Evolutionary conservation across 352 stramenopile genomes (phyloP), one percentile per base, ranked within the genome.

Genomic region (Poterioochromonas sp.): DNA sequence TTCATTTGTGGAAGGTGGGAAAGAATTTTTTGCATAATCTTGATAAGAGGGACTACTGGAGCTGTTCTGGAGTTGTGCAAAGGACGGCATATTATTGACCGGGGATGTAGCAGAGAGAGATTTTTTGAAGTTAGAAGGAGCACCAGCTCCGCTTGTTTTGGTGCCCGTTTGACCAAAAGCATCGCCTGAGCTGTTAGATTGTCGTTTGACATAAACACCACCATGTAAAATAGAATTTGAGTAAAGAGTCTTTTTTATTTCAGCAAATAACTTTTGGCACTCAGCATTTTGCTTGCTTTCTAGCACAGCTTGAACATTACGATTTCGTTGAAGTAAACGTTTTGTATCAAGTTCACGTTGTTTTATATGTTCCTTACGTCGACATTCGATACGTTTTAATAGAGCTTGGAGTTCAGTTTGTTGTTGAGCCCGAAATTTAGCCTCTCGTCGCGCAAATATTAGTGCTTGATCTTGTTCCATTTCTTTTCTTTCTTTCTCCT

Each of bases 351-450:
- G 80, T 73, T 93, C 92, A 49, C 91, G 86, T 82, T 96, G 92
- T 81, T 95, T 96, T 32, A 94, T 77, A 76, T 97, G 91, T 84
- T 97, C 93, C 80, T 95, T 96, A 35, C 93, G 86, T 20, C 93
- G 86, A 5, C 88, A 88, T 71, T 97, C 91, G 70, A 97, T 96
- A 51, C 92, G 88, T 81, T 97, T 98, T 64, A 95, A 85, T 43
- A 98, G 85, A 2, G 90, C 92, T 54, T 94, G 85, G 18, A 96
- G 84, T 84, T 97, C 93, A 0, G 89, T 88, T 73, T 95, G 85
- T 76, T 98, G 93, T 79, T 97, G 90, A 76, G 93, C 87, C 0
- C 88, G 85, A 41, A 97, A 90, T 81, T 91, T 93, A 22, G 84
- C 84, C 76, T 97, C 91, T 81, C 95, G 96, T 73, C 89, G 86